A percentile compares a stretch with the other conserved stretches of the same genome.
Evolutionary conservation across 768 basidiomycete genomes (phyloP).

Genomic region (Boletus bicolor): DNA sequence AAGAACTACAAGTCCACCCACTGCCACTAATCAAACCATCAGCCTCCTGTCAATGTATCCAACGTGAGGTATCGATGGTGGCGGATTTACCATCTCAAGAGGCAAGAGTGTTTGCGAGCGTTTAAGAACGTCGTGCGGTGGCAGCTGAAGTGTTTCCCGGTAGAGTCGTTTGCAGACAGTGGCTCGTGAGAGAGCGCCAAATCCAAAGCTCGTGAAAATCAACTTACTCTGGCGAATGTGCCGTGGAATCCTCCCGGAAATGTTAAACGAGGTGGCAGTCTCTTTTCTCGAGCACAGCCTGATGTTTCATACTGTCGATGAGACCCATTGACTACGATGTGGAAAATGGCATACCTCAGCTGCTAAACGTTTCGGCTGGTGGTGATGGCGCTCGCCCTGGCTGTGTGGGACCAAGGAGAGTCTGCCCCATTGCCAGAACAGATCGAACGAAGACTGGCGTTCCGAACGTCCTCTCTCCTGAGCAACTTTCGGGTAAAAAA

Average conservation of each 20-base stretch:
- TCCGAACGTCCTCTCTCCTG: slow-evolving; percentile 36
- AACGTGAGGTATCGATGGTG: not conserved
- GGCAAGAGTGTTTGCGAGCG: not conserved
- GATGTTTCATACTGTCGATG: not conserved
- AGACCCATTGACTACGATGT: not conserved
- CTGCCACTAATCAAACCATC: not conserved
- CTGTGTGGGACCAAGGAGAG: slow-evolving; percentile 25
- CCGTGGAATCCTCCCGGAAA: not conserved
- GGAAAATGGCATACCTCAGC: slow-evolving; percentile 8
- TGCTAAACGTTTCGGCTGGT: not conserved
- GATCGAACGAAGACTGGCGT: slow-evolving; percentile 34
- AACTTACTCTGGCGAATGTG: not conserved
- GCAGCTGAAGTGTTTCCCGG: not conserved
- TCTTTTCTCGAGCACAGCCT: not conserved
- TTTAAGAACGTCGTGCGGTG: not conserved
- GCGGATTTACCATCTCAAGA: not conserved
- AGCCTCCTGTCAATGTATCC: not conserved
- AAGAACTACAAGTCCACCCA: not conserved
- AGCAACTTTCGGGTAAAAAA: slow-evolving; percentile 41
- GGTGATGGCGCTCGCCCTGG: not conserved
- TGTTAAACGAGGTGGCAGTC: not conserved
- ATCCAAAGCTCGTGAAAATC: not conserved
- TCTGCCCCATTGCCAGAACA: slow-evolving; percentile 35
- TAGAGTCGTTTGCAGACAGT: not conserved
- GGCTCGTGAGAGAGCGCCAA: not conserved